Evolutionary conservation across 306 rosid genomes (phyloP).

Genomic region (Cyamopsis tetragonoloba): DNA sequence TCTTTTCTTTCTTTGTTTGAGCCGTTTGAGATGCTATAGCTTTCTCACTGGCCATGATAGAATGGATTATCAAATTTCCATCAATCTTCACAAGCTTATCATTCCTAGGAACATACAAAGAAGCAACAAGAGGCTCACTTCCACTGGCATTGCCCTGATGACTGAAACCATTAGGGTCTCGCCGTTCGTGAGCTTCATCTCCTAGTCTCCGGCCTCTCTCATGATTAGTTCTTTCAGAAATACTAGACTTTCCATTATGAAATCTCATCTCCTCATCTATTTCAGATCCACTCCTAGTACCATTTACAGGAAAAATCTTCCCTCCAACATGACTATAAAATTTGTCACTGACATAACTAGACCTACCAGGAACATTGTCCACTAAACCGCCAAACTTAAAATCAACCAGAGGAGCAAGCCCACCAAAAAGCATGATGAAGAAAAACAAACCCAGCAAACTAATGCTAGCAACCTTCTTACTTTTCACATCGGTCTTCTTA

Average conservation of each 20-base stretch:
- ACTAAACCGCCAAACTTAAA: conserved; percentile 52
- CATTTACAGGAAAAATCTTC: conserved; percentile 50
- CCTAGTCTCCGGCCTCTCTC: conserved; percentile 35
- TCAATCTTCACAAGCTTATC: conserved; percentile 92
- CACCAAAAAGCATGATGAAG: conserved; percentile 78
- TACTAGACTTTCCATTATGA: conserved; percentile 42
- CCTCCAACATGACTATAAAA: conserved; percentile 45
- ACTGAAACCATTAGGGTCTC: conserved; percentile 30
- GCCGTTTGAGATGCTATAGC: conserved; percentile 57
- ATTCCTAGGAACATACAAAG: conserved; percentile 94
- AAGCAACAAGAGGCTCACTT: conserved; percentile 89
- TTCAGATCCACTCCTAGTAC: conserved; percentile 45
- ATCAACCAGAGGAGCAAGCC: conserved; percentile 64
- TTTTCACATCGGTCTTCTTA: conserved; percentile 64
- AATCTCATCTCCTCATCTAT: conserved; percentile 34
- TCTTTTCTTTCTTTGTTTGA: conserved; percentile 37
- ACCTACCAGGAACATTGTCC: conserved; percentile 43
- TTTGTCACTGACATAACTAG: conserved; percentile 41
- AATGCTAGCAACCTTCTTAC: conserved; percentile 95
- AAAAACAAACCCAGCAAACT: conserved; percentile 83
- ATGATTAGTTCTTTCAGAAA: conserved; percentile 28
- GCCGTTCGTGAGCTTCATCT: conserved; percentile 34
- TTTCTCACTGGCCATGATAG: conserved; percentile 90
- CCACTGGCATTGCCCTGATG: conserved; percentile 59
- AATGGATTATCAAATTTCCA: conserved; percentile 93